phyloP scores from a whole-genome alignment of 78 protist genomes.

The Cavenderia fasciculata region DNA sequence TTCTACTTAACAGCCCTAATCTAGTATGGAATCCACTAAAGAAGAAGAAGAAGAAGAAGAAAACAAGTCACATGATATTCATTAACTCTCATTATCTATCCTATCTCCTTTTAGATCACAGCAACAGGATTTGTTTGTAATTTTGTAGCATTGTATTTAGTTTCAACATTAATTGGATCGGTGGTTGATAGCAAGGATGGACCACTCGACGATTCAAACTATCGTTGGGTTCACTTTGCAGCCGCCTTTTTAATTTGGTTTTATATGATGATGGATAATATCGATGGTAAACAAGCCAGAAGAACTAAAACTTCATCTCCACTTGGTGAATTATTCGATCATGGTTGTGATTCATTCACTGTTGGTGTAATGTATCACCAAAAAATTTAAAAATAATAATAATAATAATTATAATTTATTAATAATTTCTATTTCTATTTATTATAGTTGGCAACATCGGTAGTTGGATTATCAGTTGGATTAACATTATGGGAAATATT shows the following conservation, averaged over 20 bases:
- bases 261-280: constrained; percentile 80
- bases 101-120: constrained; percentile 56
- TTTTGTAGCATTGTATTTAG: constrained; percentile 23
- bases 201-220: constrained; percentile 13
- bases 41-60: background rate
- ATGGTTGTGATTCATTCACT: constrained; percentile 67
- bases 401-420: background rate
- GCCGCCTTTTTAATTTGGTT: constrained; percentile 29
- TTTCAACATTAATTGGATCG: constrained; percentile 19
- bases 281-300: constrained; percentile 82
- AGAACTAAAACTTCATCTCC: constrained; percentile 77
- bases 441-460: constrained; percentile 9
- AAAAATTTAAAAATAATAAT: background rate
- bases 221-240: constrained; percentile 52
- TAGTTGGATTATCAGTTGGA: constrained; percentile 44
- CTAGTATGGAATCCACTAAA: too few relatives aligned
- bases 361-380: constrained; percentile 17
- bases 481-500: constrained; percentile 17
- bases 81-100: too few relatives aligned
- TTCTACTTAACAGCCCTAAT: too few relatives aligned
- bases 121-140: constrained; percentile 70
- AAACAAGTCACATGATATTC: too few relatives aligned
- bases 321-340: constrained; percentile 71
- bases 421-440: background rate
- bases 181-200: background rate